phyloP scores from a whole-genome alignment of 176 grass and related monocot species.

The Avena insularis region DNA sequence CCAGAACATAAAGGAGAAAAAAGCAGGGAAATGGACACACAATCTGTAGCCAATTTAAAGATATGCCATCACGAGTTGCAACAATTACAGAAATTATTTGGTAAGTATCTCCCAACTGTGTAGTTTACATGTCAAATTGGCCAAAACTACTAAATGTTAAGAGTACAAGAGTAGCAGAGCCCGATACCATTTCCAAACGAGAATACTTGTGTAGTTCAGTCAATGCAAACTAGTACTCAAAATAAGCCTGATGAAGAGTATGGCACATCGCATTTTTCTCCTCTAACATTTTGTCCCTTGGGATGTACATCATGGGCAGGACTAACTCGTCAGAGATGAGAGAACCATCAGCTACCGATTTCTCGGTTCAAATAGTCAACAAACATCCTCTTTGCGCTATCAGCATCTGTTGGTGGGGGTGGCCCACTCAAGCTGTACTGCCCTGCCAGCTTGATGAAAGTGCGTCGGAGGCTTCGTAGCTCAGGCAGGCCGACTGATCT shows the following conservation, averaged over 20 bases:
- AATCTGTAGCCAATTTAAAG: neutral
- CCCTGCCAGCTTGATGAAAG: constrained; percentile 85
- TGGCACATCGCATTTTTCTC: neutral
- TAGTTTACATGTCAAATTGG: neutral
- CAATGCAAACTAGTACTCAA: neutral
- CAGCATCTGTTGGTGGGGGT: constrained; percentile 76
- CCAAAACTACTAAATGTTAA: neutral
- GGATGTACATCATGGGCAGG: neutral
- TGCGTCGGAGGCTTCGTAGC: constrained; percentile 79
- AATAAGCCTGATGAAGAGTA: neutral
- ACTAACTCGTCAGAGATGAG: neutral
- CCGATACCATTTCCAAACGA: neutral
- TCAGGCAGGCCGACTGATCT: constrained; percentile 84
- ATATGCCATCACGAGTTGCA: neutral
- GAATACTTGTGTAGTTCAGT: neutral
- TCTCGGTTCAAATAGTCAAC: constrained; percentile 90
- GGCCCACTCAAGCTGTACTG: constrained; percentile 88
- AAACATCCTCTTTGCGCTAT: constrained; percentile 92
- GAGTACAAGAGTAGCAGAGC: neutral
- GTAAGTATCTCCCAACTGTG: neutral
- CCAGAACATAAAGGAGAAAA: neutral
- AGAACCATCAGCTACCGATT: constrained; percentile 54
- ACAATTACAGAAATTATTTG: neutral
- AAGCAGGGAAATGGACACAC: neutral
- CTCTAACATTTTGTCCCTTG: neutral